Conservation (phyloP, 73 alveolate genomes). For the Symbiodinium natans region DNA sequence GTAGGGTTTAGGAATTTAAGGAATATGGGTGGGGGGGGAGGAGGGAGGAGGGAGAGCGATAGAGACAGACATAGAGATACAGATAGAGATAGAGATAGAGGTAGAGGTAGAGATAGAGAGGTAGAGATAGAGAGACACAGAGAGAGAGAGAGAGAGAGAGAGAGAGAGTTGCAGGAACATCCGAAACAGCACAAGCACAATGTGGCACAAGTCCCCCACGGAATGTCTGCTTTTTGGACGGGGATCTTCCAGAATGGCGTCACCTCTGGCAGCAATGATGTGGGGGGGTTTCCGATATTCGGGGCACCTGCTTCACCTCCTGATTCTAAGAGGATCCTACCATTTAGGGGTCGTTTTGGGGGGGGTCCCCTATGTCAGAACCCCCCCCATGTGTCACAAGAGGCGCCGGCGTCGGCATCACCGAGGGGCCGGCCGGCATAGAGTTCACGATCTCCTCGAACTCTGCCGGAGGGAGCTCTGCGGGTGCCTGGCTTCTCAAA, state of each 20-base stretch:
- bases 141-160: too few species aligned
- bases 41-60: too few species aligned
- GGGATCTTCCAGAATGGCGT: slow-evolving; percentile 88
- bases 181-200: background rate
- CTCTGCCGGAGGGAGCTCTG: slow-evolving; percentile 50
- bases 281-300: background rate
- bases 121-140: too few species aligned
- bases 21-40: too few species aligned
- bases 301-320: too few species aligned
- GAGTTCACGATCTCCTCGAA: slow-evolving; percentile 88
- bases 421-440: slow-evolving; percentile 17
- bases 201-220: background rate
- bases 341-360: background rate
- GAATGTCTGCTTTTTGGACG: slow-evolving; percentile 60
- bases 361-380: background rate
- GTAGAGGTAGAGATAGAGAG: too few species aligned
- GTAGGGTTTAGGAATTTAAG: too few species aligned
- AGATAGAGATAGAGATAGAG: too few species aligned
- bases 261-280: slow-evolving; percentile 7
- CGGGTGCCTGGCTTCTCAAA: background rate
- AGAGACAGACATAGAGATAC: too few species aligned
- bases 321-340: too few species aligned
- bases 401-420: background rate
- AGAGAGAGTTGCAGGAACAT: too few species aligned
- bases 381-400: background rate